Percentiles rank a stretch among this genome's conserved stretches.
Conservation (phyloP, 2,329 filamentous ascomycete species). For the Lithohypha guttulata region DNA sequence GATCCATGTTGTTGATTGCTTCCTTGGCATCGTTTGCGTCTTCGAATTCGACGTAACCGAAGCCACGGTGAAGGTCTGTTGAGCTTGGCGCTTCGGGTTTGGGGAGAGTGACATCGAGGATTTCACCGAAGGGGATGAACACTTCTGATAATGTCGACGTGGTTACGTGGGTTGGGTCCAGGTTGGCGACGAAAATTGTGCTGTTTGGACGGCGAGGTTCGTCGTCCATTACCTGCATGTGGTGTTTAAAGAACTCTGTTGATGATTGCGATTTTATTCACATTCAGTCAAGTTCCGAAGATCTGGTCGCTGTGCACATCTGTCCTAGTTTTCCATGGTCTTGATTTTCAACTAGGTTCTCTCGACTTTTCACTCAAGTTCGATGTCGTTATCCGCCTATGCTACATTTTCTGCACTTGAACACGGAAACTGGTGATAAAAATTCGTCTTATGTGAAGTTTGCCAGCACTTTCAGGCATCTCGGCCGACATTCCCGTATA, state of each 20-base stretch:
- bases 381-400: no score
- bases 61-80: slow-evolving; percentile 73
- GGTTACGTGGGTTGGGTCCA: slow-evolving; percentile 63
- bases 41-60: slow-evolving; percentile 94
- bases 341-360: no score
- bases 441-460: no score
- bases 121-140: slow-evolving; percentile 94
- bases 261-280: not conserved
- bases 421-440: no score
- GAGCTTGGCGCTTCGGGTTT: slow-evolving; percentile 75
- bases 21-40: slow-evolving; percentile 75
- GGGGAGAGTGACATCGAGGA: slow-evolving; percentile 79
- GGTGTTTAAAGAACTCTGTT: not conserved
- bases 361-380: no score
- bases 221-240: slow-evolving; percentile 56
- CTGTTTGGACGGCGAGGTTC: slow-evolving; percentile 66
- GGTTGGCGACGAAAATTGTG: slow-evolving; percentile 83
- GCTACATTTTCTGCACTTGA: no score
- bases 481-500: slow-evolving; percentile 8
- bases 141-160: slow-evolving; percentile 69
- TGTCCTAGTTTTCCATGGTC: no score
- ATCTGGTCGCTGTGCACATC: no score
- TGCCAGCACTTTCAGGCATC: no score
- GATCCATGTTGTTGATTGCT: slow-evolving; percentile 98
- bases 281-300: not conserved